Base-by-base conservation (phyloP, 2,329 filamentous ascomycete genomes). In the Sclerotinia trifoliorum region DNA sequence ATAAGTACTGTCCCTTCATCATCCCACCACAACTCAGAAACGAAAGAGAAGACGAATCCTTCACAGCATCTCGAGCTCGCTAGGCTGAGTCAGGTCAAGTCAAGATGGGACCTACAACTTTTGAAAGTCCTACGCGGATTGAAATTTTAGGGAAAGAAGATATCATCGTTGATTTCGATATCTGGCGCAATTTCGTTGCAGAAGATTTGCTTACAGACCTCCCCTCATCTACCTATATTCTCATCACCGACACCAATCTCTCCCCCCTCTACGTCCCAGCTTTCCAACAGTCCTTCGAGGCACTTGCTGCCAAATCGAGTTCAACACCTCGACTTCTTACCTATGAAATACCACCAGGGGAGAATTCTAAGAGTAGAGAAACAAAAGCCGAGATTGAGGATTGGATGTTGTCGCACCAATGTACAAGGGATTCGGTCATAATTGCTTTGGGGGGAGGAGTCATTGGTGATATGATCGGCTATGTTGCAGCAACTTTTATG, bases 401-500 rank as follows among this genome's bases (percentile, higher is more conserved):
- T 80, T 99, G 95, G 95, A 90, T 99, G 87, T 84, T 98, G 69
- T 87, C 88, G 73, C 88, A 97, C 75, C 89, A 90, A 89, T 99
- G 95, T 81, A 96, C 94, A 35, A 86, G 95, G 74, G 95, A 99
- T 80, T 97, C 93, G 0, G 92, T 99, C 72, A 89, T 99, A 69
- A 92, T 99, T 78, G 95, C 95, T 32, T 86, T 99, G 13, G 95
- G 95, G 44, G 95, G 95, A 72, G 95, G 95, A 68, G 95, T 99
- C 70, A 97, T 99, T 80, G 95, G 95, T 44, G 95, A 99, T 80
- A 91, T 99, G 90, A 94, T 97, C 71, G 95, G 95, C 65, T 99
- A 96, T 78, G 93, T 98, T 64, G 95, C 95, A 29, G 93, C 95
- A 51, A 99, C 95, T 49, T 99, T 98, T 81, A 99, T 99, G 95